phyloP scores from a whole-genome alignment of 148 eudicot species.

The Rhododendron griersonianum region DNA sequence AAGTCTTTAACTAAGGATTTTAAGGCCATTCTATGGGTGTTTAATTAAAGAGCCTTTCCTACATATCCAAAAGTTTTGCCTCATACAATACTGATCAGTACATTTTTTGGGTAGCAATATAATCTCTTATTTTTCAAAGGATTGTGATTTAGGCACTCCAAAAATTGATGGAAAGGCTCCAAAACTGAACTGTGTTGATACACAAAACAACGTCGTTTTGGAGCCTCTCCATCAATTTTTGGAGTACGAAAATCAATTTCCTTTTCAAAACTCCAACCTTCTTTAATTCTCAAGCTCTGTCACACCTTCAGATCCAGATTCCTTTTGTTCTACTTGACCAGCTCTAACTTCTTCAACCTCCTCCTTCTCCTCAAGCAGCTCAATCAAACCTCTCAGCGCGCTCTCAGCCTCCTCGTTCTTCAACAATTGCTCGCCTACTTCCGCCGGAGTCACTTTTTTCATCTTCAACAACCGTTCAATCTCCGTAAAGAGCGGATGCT shows the following conservation, averaged over 20 bases:
- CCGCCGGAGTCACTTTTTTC: conserved; percentile 39
- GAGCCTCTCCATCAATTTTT: too few species aligned
- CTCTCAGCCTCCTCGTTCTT: conserved; percentile 32
- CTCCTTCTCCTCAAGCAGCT: conserved; percentile 25
- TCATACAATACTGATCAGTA: too few species aligned
- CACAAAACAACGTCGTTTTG: too few species aligned
- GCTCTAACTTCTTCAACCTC: conserved; percentile 1
- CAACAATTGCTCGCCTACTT: conserved; percentile 39
- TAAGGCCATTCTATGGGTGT: background rate
- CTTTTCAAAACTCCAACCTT: background rate
- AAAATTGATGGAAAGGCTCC: too few species aligned
- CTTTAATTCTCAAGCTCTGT: too few species aligned
- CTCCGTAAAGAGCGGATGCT: background rate
- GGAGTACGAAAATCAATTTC: too few species aligned
- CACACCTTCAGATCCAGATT: too few species aligned
- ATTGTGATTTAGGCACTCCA: too few species aligned
- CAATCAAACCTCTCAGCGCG: conserved; percentile 25
- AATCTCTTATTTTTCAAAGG: background rate
- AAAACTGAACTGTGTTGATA: too few species aligned
- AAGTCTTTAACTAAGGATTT: background rate
- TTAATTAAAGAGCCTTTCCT: too few species aligned
- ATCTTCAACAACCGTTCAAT: conserved; percentile 21
- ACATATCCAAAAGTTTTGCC: too few species aligned
- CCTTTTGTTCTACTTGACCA: too few species aligned
- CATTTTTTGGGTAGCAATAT: background rate